phyloP scores from a whole-genome alignment of 1,139 yeast species.

The Nadsonia commutata region DNA sequence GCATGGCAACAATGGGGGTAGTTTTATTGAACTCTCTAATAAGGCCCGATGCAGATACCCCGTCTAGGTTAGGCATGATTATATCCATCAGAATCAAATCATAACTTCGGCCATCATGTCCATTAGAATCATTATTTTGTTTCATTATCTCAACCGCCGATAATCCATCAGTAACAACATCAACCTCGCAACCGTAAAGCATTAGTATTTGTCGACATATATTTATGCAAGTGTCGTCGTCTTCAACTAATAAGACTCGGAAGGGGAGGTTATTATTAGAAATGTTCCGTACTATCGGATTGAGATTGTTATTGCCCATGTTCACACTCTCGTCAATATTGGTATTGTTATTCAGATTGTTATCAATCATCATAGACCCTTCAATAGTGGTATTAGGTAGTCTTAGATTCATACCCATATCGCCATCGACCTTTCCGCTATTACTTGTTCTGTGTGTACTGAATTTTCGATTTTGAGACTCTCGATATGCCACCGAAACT shows the following conservation, averaged over 20 bases:
- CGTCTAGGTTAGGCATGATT: constrained; percentile 89
- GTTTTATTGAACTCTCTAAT: constrained; percentile 69
- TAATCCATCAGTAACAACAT: constrained; percentile 83
- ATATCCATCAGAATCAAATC: constrained; percentile 86
- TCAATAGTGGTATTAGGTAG: no score
- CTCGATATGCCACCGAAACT: neutral
- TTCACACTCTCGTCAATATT: no score
- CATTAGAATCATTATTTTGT: constrained; percentile 18
- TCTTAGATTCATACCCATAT: no score
- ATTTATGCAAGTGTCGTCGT: constrained; percentile 62
- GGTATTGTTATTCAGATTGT: no score
- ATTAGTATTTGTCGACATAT: constrained; percentile 45
- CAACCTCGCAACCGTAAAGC: constrained; percentile 84
- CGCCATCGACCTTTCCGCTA: no score
- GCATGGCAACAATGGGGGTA: constrained; percentile 90
- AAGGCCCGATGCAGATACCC: constrained; percentile 81
- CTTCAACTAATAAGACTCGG: constrained; percentile 61
- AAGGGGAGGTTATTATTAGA: constrained; percentile 1
- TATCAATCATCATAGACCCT: no score
- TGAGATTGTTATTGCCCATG: no score
- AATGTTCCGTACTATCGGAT: no score
- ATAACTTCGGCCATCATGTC: constrained; percentile 34
- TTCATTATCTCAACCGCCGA: constrained; percentile 77
- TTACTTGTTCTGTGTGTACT: no score
- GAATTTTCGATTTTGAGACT: neutral